Evolutionary conservation across 768 basidiomycete genomes (phyloP).

Genomic region (Podaxis sp.): DNA sequence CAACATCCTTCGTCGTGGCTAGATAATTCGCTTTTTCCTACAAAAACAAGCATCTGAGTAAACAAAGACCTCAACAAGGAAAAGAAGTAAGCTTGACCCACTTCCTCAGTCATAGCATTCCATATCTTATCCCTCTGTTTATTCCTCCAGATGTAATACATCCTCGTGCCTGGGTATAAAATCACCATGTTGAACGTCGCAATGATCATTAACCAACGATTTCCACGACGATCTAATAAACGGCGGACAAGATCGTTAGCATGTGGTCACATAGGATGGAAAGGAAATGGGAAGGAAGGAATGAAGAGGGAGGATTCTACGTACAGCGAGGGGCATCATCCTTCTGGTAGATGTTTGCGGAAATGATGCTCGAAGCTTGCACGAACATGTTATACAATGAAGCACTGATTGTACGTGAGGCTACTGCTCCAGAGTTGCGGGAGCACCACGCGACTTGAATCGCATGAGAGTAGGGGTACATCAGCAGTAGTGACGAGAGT

Average conservation of each 20-base stretch:
- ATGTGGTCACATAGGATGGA: background rate
- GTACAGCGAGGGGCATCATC: constrained; percentile 59
- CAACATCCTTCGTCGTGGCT: constrained; percentile 54
- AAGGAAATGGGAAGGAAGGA: background rate
- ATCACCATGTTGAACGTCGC: constrained; percentile 48
- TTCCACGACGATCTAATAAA: constrained; percentile 57
- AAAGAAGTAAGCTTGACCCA: constrained; percentile 18
- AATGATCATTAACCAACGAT: constrained; percentile 53
- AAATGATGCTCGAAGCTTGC: constrained; percentile 37
- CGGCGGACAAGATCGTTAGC: background rate
- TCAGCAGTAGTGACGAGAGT: constrained; percentile 18
- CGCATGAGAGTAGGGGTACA: constrained; percentile 41
- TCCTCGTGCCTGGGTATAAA: constrained; percentile 54
- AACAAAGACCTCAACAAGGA: background rate
- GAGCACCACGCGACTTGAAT: constrained; percentile 63
- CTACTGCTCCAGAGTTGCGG: constrained; percentile 58
- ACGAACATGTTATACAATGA: constrained; percentile 58
- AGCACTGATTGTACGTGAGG: constrained; percentile 58
- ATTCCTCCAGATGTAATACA: constrained; percentile 62
- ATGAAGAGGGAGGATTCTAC: constrained; percentile 14
- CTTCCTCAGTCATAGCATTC: constrained; percentile 55
- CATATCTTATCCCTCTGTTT: constrained; percentile 51
- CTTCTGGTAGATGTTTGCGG: constrained; percentile 55
- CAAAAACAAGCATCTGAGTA: background rate
- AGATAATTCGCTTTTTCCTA: constrained; percentile 60